Conservation (phyloP, 2,329 filamentous ascomycete genomes). For the Juglanconis sp. region DNA sequence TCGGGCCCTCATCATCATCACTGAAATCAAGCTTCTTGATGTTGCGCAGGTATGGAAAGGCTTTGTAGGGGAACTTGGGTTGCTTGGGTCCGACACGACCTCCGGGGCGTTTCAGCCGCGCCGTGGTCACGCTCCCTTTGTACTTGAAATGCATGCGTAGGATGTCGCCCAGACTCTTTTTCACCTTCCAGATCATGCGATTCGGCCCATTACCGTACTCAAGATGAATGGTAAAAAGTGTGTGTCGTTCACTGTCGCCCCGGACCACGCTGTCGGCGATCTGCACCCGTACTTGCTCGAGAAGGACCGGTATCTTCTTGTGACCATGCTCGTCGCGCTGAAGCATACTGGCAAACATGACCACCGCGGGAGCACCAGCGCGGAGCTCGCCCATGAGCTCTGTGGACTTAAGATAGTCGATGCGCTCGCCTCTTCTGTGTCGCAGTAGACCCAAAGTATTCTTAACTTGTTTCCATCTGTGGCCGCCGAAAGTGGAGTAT, state of each 20-base stretch:
- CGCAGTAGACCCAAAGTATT: slow-evolving; percentile 78
- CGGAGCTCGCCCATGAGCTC: slow-evolving; percentile 94
- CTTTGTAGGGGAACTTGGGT: slow-evolving; percentile 83
- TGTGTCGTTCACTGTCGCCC: slow-evolving; percentile 65
- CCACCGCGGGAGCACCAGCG: slow-evolving; percentile 85
- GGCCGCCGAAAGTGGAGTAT: slow-evolving; percentile 69
- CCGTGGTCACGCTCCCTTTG: slow-evolving; percentile 79
- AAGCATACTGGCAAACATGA: slow-evolving; percentile 96
- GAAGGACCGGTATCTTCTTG: slow-evolving; percentile 86
- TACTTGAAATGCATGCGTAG: slow-evolving; percentile 91
- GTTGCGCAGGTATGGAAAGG: slow-evolving; percentile 84
- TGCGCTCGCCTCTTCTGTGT: slow-evolving; percentile 79
- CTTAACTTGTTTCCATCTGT: slow-evolving; percentile 92
- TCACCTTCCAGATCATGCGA: slow-evolving; percentile 93
- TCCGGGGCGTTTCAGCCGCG: slow-evolving; percentile 64
- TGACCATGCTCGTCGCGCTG: slow-evolving; percentile 95
- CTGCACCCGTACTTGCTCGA: slow-evolving; percentile 89
- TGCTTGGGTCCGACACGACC: slow-evolving; percentile 70
- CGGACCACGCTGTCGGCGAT: slow-evolving; percentile 76
- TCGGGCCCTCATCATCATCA: slow-evolving; percentile 58
- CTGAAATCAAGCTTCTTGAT: slow-evolving; percentile 75
- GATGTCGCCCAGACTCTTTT: slow-evolving; percentile 83
- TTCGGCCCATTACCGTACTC: slow-evolving; percentile 96
- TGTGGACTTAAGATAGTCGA: slow-evolving; percentile 92
- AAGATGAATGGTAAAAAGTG: slow-evolving; percentile 84